Conservation (phyloP, 2,329 filamentous ascomycete genomes). For the Colletotrichum somersetense region DNA sequence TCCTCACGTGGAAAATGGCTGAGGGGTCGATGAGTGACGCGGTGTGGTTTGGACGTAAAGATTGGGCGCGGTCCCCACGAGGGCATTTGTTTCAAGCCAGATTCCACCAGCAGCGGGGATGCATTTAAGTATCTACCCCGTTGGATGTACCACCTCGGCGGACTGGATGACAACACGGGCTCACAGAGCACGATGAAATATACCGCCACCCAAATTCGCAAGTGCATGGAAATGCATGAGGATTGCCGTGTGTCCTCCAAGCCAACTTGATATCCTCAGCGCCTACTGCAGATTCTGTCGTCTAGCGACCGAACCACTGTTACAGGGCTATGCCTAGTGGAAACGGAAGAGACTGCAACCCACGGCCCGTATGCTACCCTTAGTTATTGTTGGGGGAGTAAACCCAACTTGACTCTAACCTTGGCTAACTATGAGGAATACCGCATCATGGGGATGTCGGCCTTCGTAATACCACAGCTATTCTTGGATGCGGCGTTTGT, state of each 20-base stretch:
- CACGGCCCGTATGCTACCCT: background rate
- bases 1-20: background rate
- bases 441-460: background rate
- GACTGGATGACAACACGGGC: background rate
- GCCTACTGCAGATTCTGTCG: background rate
- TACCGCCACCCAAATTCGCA: background rate
- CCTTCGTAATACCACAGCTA: background rate
- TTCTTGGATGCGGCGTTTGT: background rate
- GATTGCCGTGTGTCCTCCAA: background rate
- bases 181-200: background rate
- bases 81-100: background rate
- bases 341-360: background rate
- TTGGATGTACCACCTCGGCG: background rate
- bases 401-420: background rate
- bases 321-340: background rate
- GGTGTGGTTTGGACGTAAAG: background rate
- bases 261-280: background rate
- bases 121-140: background rate
- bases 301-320: background rate
- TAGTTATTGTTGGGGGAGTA: background rate
- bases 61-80: background rate
- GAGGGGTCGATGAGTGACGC: background rate
- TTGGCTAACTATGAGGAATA: background rate
- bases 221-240: background rate
- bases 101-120: background rate